Conservation (phyloP, 441 rosid species). For the Heliophila coronopifolia region DNA sequence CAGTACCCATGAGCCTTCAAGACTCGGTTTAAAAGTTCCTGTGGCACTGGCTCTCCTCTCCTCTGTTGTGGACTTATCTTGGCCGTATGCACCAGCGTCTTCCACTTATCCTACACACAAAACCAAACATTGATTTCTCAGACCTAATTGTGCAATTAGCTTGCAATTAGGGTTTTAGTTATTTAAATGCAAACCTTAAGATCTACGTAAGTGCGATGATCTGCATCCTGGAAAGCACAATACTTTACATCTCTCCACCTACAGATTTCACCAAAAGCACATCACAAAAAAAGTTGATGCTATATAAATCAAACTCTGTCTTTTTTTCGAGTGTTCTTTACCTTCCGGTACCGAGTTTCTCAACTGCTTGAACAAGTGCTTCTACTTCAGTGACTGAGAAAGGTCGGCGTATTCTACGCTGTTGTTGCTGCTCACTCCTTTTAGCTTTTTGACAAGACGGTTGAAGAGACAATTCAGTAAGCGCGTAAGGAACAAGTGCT, state of each 20-base stretch:
- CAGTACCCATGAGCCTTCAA: conserved; percentile 80
- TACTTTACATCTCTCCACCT: conserved; percentile 97
- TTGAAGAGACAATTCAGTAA: conserved; percentile 17
- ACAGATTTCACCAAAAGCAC: conserved; percentile 9
- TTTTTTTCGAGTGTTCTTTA: conserved; percentile 25
- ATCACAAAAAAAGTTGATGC: not conserved
- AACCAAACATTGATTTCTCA: not conserved
- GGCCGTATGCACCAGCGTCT: conserved; percentile 92
- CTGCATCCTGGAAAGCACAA: conserved; percentile 79
- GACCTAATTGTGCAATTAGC: not conserved
- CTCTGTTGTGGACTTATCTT: conserved; percentile 95
- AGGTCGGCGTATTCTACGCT: conserved; percentile 96
- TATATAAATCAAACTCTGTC: no score
- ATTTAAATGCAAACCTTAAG: conserved; percentile 58
- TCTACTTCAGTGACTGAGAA: conserved; percentile 97
- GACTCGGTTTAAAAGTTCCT: conserved; percentile 86
- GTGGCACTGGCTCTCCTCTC: conserved; percentile 97
- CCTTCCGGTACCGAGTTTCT: conserved; percentile 99
- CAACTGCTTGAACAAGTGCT: conserved; percentile 94
- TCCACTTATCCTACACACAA: conserved; percentile 85
- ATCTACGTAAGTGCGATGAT: conserved; percentile 95
- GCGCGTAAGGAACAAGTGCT: conserved; percentile 46
- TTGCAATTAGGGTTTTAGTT: not conserved
- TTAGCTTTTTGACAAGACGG: conserved; percentile 42
- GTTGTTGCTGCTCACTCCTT: conserved; percentile 48